These are phyloP conservation scores for Lepidium sativum DNA, from an alignment of 345 rosid species.

Conservation along the genomic window DNA sequence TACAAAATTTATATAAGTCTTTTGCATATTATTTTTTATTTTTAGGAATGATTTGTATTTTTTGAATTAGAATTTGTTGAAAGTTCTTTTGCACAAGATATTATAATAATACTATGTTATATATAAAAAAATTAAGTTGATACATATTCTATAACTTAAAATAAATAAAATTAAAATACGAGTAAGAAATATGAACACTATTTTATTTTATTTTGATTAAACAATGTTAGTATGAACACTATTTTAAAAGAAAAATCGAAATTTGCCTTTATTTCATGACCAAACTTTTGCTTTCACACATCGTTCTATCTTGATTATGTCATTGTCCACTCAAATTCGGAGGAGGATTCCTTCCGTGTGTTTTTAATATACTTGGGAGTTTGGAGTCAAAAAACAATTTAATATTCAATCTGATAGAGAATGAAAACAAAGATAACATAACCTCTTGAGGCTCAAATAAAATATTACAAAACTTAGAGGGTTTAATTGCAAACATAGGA, in stretches of 20 bases:
- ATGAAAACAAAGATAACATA: neutral
- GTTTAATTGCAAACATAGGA: neutral
- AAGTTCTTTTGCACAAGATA: too few species aligned
- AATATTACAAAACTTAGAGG: neutral
- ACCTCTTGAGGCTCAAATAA: neutral
- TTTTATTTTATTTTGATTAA: too few species aligned
- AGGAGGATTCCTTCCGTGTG: too few species aligned
- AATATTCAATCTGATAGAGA: neutral
- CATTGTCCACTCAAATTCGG: neutral
- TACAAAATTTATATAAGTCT: too few species aligned
- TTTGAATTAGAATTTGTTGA: too few species aligned
- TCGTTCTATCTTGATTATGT: neutral
- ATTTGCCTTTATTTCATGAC: neutral
- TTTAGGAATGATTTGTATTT: too few species aligned
- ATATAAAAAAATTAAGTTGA: too few species aligned
- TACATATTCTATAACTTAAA: neutral
- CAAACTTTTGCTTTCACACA: slow-evolving; percentile 4
- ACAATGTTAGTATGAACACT: slow-evolving; percentile 25
- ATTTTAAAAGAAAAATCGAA: neutral
- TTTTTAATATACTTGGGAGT: neutral
- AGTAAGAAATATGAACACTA: too few species aligned
- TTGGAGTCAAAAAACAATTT: neutral
- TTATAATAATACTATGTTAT: too few species aligned
- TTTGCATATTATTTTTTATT: too few species aligned
- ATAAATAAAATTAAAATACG: neutral